Evolutionary conservation across 2,329 filamentous ascomycete genomes (phyloP), one percentile per base, ranked within the genome.

Genomic region (Aspergillus thermomutatus): DNA sequence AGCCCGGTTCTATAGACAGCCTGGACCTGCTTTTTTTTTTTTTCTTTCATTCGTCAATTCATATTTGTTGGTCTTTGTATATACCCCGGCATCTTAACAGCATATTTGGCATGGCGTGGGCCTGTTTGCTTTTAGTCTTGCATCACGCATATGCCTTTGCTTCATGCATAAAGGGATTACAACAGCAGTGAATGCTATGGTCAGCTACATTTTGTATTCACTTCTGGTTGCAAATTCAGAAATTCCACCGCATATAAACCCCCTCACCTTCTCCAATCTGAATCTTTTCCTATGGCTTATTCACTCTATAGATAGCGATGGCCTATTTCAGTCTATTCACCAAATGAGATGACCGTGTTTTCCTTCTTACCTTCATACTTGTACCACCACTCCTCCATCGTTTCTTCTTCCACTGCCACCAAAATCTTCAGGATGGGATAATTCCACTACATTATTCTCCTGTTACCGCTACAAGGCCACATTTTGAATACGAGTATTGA

Each of bases 1-100:
- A 86, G 85, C 0, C 91, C 91, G 14, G 79, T 79, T 4, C 64
- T 88, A 28, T 88, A 63, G 75, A 51, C 40, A 14, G 21, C 19
- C 43, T 26, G 23, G 21, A 26, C 23, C 21, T 25, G 21, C 11
- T 21, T 21, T 46, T 23, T 23, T 10, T 21, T 21, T 21, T 46
- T 23, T 23, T 10, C 2, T 14, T 46, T 26, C 23, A 26, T 23
- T 23, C 43, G 10, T 46, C 23, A 17, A 3, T 46, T 14, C 3
- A n/a, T 14, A 26, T 46, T 17, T 40, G 7, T 37, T 37, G 31
- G 31, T 37, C 31, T 23, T 26, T 46, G 43, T 46, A 46, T 26
- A 46, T 26, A 46, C 43, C 43, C 43, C 23, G 11, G 43, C 23
- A 46, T 46, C 11, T 26, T 23, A 23, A 19, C 43, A 25, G 21